Percentiles rank a stretch among this genome's conserved stretches.
Evolutionary conservation across 2,329 filamentous ascomycete species (phyloP).

Genomic region (Aureobasidium sp.): DNA sequence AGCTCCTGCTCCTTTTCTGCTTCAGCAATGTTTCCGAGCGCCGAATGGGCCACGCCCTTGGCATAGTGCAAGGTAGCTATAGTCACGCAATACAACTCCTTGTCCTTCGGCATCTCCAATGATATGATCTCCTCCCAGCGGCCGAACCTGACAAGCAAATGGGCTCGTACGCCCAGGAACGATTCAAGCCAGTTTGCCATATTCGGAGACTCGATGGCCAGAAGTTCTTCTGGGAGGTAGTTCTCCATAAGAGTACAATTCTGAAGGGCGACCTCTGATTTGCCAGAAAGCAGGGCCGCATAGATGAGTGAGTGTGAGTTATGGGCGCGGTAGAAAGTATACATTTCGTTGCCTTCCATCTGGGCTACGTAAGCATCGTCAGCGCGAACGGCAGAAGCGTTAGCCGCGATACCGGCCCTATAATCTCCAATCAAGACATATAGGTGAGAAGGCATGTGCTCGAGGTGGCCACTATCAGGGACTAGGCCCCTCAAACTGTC

Average conservation of each 20-base stretch:
- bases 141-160: slow-evolving; percentile 69
- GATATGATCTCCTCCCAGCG: slow-evolving; percentile 58
- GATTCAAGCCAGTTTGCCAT: slow-evolving; percentile 75
- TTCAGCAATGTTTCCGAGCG: slow-evolving; percentile 44
- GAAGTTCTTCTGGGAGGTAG: slow-evolving; percentile 54
- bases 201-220: slow-evolving; percentile 47
- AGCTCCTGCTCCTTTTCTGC: slow-evolving; percentile 39
- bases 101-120: slow-evolving; percentile 50
- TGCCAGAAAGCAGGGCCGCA: slow-evolving; percentile 67
- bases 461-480: slow-evolving; percentile 61
- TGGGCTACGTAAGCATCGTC: slow-evolving; percentile 58
- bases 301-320: slow-evolving; percentile 70
- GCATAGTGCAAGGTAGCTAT: slow-evolving; percentile 62
- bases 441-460: slow-evolving; percentile 72
- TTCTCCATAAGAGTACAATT: slow-evolving; percentile 52
- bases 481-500: slow-evolving; percentile 56
- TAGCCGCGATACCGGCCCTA: slow-evolving; percentile 55
- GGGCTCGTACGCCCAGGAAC: slow-evolving; percentile 58
- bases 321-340: slow-evolving; percentile 67
- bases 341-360: slow-evolving; percentile 60
- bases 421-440: slow-evolving; percentile 69
- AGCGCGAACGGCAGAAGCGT: slow-evolving; percentile 56
- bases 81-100: slow-evolving; percentile 57
- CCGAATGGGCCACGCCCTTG: slow-evolving; percentile 58
- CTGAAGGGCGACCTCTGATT: slow-evolving; percentile 53